Evolutionary conservation across 208 protist species (phyloP).

Genomic region (Herpetomonas samuelpessoai): DNA sequence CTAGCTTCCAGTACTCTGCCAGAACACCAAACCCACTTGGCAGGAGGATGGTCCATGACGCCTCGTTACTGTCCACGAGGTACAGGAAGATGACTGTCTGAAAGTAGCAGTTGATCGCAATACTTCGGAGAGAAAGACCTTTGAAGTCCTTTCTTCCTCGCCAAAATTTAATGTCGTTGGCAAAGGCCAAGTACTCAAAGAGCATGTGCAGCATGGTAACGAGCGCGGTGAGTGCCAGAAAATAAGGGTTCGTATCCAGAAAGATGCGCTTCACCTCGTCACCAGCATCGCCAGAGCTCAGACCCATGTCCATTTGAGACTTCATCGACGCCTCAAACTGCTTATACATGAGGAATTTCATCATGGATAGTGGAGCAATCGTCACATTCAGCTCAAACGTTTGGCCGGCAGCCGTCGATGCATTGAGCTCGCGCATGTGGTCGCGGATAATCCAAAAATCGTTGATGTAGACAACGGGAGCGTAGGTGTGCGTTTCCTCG

Average conservation of each 20-base stretch:
- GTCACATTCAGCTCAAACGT: conserved; percentile 53
- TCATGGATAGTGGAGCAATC: conserved; percentile 41
- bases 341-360: conserved; percentile 73
- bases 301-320: conserved; percentile 66
- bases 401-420: conserved; percentile 39
- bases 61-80: conserved; percentile 94
- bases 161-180: conserved; percentile 95
- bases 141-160: conserved; percentile 91
- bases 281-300: conserved; percentile 32
- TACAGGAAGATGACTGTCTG: conserved; percentile 98
- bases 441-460: conserved; percentile 94
- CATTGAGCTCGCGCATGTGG: conserved; percentile 84
- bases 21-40: conserved; percentile 83
- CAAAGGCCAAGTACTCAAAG: conserved; percentile 99
- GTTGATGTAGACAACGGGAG: conserved; percentile 91
- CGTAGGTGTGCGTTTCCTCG: conserved; percentile 45
- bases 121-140: conserved; percentile 94
- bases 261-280: conserved; percentile 94
- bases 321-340: conserved; percentile 82
- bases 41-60: conserved; percentile 93
- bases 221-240: conserved; percentile 93
- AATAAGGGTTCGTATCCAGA: conserved; percentile 93
- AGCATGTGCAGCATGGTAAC: conserved; percentile 97
- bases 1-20: conserved; percentile 98
- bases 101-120: conserved; percentile 93